These are phyloP conservation scores for Spinellus fusiger DNA, from an alignment of 192 early-diverging fungal species.

Conservation along the genomic window DNA sequence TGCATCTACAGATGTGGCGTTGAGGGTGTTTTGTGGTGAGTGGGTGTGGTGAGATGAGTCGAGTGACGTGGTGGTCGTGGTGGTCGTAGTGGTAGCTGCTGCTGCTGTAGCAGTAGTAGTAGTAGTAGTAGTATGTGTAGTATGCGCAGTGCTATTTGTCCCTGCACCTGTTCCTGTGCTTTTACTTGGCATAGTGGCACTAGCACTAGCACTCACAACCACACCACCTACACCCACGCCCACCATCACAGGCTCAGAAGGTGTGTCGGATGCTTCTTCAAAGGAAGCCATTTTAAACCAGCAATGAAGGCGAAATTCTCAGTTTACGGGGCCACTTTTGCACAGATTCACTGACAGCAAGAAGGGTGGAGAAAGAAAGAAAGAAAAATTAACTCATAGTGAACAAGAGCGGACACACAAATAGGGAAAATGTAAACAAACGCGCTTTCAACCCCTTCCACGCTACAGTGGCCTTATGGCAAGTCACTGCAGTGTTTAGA, in stretches of 20 bases:
- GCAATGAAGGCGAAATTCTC: not conserved
- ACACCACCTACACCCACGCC: no score
- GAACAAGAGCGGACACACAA: not conserved
- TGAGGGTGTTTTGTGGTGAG: no score
- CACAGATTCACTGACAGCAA: not conserved
- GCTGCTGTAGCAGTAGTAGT: not conserved
- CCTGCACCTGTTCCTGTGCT: not conserved
- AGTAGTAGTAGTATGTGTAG: not conserved
- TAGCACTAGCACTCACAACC: no score
- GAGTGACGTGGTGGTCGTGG: no score
- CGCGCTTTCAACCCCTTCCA: not conserved
- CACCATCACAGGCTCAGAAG: no score
- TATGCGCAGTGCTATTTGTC: not conserved
- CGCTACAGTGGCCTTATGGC: not conserved
- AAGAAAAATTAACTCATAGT: not conserved
- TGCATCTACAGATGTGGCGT: constrained; percentile 18
- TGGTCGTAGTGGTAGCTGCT: no score
- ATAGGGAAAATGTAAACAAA: not conserved
- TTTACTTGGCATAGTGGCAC: no score
- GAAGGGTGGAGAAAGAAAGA: not conserved
- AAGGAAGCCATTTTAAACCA: not conserved
- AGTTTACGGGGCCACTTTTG: not conserved
- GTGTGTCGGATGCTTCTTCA: no score
- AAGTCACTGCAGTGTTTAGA: not conserved
- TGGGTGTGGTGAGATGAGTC: no score